Evolutionary conservation across 805 yeast species (phyloP), one percentile per base, ranked within the genome.

Genomic region (Teunomyces aglyptinius): DNA sequence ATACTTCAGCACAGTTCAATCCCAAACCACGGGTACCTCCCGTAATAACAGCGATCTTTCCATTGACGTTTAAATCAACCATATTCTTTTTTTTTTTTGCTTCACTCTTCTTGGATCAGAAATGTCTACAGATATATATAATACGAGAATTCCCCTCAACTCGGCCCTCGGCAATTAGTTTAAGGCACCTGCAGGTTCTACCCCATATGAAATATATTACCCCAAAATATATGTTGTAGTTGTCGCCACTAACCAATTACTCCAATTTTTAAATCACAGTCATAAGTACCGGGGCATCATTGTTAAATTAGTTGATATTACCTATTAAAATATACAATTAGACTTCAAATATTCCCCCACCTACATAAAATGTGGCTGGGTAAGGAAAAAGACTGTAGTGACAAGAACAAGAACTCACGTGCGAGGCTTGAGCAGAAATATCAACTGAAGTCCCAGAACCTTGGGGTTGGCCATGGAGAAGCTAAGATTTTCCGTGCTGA

Each of bases 1-100:
- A 71, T 1, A 80, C 81, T 58, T 82, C 87, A 13, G 88, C 87
- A 64, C 85, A 80, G 58, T 80, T 65, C 36, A 81, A 76, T 0
- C 92, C 92, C 41, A 85, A 78, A 0, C 92, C 92, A 55, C 91
- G 71, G 20, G 89, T 80, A 24, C 90, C 89, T 3, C 90, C 91
- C 5, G 91, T 85, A 50, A 85, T 73, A 4, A 80, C 78, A 0
- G 85, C 89, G 7, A 76, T 73, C 63, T 83, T 84, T 12, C 85
- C 87, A 49, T 80, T 66, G 32, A 81, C 81, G 54, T 71, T 71
- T 42, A 64, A 65, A 49, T 71, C 75, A 24, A 71, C 75, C 76
- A 71, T 72, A n/a, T 27, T 51, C 11, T 18, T 11, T 29, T 11
- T 6, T n/a, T 29, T 29, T 29, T 12, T 29, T n/a, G 13, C 12